Evolutionary conservation across 2,329 filamentous ascomycete genomes (phyloP), one percentile per base, ranked within the genome.

Genomic region (Pezicula radicicola): DNA sequence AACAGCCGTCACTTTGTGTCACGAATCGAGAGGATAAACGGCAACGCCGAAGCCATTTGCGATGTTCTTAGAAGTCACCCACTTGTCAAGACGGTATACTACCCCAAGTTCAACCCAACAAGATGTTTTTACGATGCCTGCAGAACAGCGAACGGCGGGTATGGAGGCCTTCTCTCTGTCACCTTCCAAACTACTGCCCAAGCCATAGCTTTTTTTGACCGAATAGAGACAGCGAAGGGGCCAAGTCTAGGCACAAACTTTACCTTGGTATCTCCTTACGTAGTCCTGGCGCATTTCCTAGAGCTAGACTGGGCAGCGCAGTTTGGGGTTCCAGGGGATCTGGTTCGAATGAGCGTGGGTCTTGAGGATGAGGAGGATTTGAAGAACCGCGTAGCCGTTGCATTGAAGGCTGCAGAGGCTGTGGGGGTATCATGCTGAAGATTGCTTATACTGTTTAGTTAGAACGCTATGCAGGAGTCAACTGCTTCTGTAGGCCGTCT

Each of bases 191-290:
- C 77, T 2, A 82, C 79, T 51, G 75, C 78, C 28, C 85, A 92
- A 56, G 89, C 93, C 1, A 75, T 90, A 49, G 80, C 83, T 1
- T 97, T 97, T 68, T 97, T 88, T 70, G 91, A 99, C 70, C 79
- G 81, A 12, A 74, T 99, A 15, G 84, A 95, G 56, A 94, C 91
- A 1, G 85, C 91, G 37, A 99, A 99, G 70, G 94, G 94, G 0
- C 94, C 94, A 0, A 97, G 91, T 70, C 75, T 99, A 46, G 94
- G 94, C 2, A 97, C 94, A 1, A 99, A 99, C 70, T 99, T 99
- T 68, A 97, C 94, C 0, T 75, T 99, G 36, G 87, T 87, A 52
- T 96, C 87, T 46, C 94, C 94, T 0, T 99, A 96, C 68, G 91
- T 94, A 19, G 75, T 99, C 33, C 72, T 99, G 30, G 94, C 94